A percentile compares a stretch with the other conserved stretches of the same genome.
Conservation (phyloP, 768 basidiomycete genomes). For the Psilocybe azurescens region DNA sequence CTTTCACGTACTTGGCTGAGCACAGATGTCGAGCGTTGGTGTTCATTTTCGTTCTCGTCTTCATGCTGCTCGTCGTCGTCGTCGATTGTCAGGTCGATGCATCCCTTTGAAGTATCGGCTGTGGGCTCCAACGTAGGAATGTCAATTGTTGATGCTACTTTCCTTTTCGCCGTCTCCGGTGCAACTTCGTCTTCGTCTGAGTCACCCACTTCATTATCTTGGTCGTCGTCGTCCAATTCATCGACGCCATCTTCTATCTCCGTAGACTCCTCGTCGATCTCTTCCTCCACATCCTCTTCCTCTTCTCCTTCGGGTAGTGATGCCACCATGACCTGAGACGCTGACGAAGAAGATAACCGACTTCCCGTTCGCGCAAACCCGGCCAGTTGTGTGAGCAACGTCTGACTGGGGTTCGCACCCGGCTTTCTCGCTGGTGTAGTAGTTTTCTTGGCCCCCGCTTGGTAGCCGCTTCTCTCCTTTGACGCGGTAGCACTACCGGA, state of each 20-base stretch:
- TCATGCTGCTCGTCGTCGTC: slow-evolving; percentile 23
- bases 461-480: neutral
- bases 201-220: neutral
- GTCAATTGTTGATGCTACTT: neutral
- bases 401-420: slow-evolving; percentile 25
- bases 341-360: slow-evolving; percentile 26
- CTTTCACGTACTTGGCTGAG: slow-evolving; percentile 23
- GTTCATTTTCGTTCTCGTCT: slow-evolving; percentile 26
- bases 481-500: neutral
- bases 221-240: neutral
- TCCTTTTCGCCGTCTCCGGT: neutral
- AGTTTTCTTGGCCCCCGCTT: neutral
- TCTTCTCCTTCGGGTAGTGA: slow-evolving; percentile 12
- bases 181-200: neutral
- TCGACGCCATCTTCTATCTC: neutral
- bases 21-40: slow-evolving; percentile 22
- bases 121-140: neutral
- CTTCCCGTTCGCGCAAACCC: slow-evolving; percentile 60
- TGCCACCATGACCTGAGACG: slow-evolving; percentile 14
- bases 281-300: slow-evolving; percentile 28
- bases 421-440: slow-evolving; percentile 8
- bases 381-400: slow-evolving; percentile 51
- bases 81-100: slow-evolving; percentile 7
- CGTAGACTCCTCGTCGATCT: slow-evolving; percentile 11
- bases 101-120: neutral